phyloP scores from a whole-genome alignment of 2,329 filamentous ascomycete species.

The Alternaria gansuensis region DNA sequence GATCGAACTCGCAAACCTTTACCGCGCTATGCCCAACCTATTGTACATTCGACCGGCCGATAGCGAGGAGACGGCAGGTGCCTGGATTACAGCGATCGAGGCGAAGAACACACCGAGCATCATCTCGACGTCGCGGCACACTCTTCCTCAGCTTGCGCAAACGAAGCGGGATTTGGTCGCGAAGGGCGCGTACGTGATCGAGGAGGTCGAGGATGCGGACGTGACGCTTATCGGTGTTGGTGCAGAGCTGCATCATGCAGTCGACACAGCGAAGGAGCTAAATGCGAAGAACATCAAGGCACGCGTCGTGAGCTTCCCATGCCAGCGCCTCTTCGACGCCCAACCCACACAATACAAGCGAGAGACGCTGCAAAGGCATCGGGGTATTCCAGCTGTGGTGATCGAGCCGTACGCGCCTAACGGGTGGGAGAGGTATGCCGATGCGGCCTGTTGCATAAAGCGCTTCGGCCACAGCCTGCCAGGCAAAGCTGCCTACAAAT shows the following conservation, averaged over 20 bases:
- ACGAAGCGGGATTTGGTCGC: conserved; percentile 54
- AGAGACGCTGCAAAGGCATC: conserved; percentile 56
- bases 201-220: conserved; percentile 53
- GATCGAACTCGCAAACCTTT: conserved; percentile 65
- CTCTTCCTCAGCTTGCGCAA: conserved; percentile 52
- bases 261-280: conserved; percentile 55
- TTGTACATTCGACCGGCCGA: conserved; percentile 68
- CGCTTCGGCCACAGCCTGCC: conserved; percentile 66
- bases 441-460: conserved; percentile 64
- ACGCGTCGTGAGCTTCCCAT: conserved; percentile 62
- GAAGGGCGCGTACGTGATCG: conserved; percentile 59
- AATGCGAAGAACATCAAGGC: conserved; percentile 54
- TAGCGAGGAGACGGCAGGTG: conserved; percentile 65
- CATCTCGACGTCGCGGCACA: conserved; percentile 59
- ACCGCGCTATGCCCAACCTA: conserved; percentile 70
- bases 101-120: conserved; percentile 55
- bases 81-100: conserved; percentile 60
- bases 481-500: conserved; percentile 63
- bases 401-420: conserved; percentile 68
- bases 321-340: conserved; percentile 60
- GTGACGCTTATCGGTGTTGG: conserved; percentile 57
- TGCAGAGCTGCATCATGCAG: conserved; percentile 60
- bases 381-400: conserved; percentile 60
- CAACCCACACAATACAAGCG: conserved; percentile 59
- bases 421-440: conserved; percentile 69